These are phyloP conservation scores for Geosmithia morbida DNA, from an alignment of 2,329 filamentous ascomycete genomes.

Conservation along the genomic window DNA sequence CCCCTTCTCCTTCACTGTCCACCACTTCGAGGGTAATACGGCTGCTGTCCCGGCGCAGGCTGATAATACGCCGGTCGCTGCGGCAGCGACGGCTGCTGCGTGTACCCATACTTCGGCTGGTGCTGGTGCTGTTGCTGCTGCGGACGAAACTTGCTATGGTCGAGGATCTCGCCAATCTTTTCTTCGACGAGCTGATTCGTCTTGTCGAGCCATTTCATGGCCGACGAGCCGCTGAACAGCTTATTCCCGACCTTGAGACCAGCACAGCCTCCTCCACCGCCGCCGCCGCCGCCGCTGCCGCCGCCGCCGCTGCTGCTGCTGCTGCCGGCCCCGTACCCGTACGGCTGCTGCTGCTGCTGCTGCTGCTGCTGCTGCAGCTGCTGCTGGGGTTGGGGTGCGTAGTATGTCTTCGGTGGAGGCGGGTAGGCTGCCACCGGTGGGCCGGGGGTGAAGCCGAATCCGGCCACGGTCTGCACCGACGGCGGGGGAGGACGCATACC, in stretches of 20 bases:
- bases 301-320: background rate
- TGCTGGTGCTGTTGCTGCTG: background rate
- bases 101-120: background rate
- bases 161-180: conserved; percentile 6
- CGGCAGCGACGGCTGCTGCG: too few relatives aligned
- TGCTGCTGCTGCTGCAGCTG: conserved; percentile 6
- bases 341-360: background rate
- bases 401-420: conserved; percentile 16
- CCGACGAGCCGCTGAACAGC: conserved; percentile 7
- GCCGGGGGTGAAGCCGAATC: conserved; percentile 5
- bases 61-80: too few relatives aligned
- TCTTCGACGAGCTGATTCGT: conserved; percentile 10
- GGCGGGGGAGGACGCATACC: conserved; percentile 2
- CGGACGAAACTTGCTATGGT: conserved; percentile 1
- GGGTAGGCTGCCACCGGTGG: conserved; percentile 13
- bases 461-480: conserved; percentile 7
- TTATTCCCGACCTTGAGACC: too few relatives aligned
- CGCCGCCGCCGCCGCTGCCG: conserved; percentile 1
- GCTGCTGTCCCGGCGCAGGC: too few relatives aligned
- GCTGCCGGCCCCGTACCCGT: background rate
- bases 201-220: conserved; percentile 9
- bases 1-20: too few relatives aligned
- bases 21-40: too few relatives aligned
- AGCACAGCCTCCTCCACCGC: too few relatives aligned
- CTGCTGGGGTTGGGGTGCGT: too few relatives aligned